These are phyloP conservation scores for Globisporangium nunn DNA, from an alignment of 352 stramenopile genomes.

Conservation along the genomic window DNA sequence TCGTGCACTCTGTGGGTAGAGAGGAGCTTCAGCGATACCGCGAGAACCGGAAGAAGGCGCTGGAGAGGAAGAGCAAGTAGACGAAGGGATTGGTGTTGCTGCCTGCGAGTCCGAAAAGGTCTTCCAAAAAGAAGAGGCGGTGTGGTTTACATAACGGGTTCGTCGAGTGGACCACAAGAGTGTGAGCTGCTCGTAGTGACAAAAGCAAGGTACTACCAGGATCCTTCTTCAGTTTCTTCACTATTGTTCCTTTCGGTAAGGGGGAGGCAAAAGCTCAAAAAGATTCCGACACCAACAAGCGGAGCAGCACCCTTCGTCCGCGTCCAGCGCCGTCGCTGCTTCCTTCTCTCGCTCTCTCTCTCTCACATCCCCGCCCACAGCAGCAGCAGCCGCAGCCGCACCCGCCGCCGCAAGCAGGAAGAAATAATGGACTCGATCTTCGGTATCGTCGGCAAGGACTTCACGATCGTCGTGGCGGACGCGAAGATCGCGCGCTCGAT, in stretches of 20 bases:
- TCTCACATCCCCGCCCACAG: not conserved
- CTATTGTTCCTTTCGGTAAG: not conserved
- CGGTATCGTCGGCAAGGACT: slow-evolving; percentile 87
- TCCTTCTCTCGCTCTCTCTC: not conserved
- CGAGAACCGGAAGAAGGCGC: slow-evolving; percentile 42
- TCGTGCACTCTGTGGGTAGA: slow-evolving; percentile 9
- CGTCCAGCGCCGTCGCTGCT: too few species aligned
- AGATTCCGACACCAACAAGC: not conserved
- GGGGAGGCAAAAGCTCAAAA: not conserved
- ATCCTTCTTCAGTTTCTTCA: not conserved
- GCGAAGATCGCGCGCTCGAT: slow-evolving; percentile 88
- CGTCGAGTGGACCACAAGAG: too few species aligned
- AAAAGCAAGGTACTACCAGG: not conserved
- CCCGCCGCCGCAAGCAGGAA: slow-evolving; percentile 11
- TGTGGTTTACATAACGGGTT: too few species aligned
- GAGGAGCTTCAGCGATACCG: slow-evolving; percentile 67
- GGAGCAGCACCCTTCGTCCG: not conserved
- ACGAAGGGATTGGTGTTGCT: too few species aligned
- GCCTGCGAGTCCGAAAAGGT: too few species aligned
- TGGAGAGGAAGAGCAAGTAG: slow-evolving; percentile 34
- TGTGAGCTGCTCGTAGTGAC: not conserved
- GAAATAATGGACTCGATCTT: slow-evolving; percentile 79
- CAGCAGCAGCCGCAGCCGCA: not conserved
- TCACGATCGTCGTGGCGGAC: slow-evolving; percentile 88
- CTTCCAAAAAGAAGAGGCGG: too few species aligned